Base-by-base conservation (phyloP, 805 yeast genomes). In the Saccharomycopsis olivae region DNA sequence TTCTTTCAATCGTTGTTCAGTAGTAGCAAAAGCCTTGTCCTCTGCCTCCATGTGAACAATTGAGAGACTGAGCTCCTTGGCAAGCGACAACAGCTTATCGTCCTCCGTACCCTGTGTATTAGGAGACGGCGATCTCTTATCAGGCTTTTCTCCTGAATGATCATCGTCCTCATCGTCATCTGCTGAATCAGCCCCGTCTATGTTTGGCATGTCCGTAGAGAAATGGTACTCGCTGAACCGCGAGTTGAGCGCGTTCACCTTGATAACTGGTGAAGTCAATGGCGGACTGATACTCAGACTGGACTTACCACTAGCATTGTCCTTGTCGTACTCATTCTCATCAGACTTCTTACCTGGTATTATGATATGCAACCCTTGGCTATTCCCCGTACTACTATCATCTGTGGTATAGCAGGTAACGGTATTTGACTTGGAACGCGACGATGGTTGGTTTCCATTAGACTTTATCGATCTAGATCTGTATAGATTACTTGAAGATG, bases 41-140 rank as follows among this genome's bases (percentile, higher is more conserved):
- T 46, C 49, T n/a, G 34, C 34, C 17, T 39, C 17, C 43, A 38
- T 38, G n/a, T 42, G 46, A 15, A 39, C 28, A 6, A 42, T 34
- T 10, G 36, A n/a, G 13, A 16, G n/a, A 28, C 6, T 28, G 15
- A 28, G 31, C n/a, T n/a, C n/a, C n/a, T n/a, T n/a, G n/a, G n/a
- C n/a, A n/a, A n/a, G n/a, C n/a, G n/a, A n/a, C n/a, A 11, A 24
- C n/a, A n/a, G n/a, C n/a, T n/a, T n/a, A n/a, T 23, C 3, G 40
- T 32, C 15, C n/a, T n/a, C n/a, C n/a, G n/a, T n/a, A n/a, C n/a
- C n/a, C n/a, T n/a, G n/a, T n/a, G n/a, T n/a, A n/a, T n/a, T n/a
- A n/a, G n/a, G n/a, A n/a, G n/a, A n/a, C n/a, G n/a, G n/a, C n/a
- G n/a, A n/a, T n/a, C n/a, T n/a, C n/a, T n/a, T n/a, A n/a, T n/a